phyloP scores from a whole-genome alignment of 805 yeast genomes.

The Nakazawaea molendinolei region DNA sequence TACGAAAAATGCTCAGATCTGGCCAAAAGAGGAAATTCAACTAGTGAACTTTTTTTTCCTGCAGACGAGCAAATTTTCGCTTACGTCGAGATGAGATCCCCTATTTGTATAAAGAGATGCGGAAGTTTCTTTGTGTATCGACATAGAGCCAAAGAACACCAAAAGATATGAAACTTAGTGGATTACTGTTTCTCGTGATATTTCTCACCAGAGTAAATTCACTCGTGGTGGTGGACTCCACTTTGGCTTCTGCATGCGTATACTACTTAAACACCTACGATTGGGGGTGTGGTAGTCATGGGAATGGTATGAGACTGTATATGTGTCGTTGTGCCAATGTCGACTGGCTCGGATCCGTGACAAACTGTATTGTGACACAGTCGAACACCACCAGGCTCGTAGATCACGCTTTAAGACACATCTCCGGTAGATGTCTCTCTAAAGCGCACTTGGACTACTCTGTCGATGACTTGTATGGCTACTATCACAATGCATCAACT shows the following conservation, averaged over 20 bases:
- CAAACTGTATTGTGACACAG: conserved; percentile 32
- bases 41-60: too few relatives aligned
- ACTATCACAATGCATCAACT: conserved; percentile 28
- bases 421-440: conserved; percentile 27
- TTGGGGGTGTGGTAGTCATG: conserved; percentile 36
- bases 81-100: too few relatives aligned
- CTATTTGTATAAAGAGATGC: too few relatives aligned
- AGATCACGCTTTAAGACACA: conserved; percentile 34
- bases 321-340: conserved; percentile 34
- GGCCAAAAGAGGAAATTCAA: too few relatives aligned
- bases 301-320: conserved; percentile 21
- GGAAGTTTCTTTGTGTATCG: too few relatives aligned
- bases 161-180: neutral
- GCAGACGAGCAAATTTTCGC: too few relatives aligned
- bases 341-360: conserved; percentile 38
- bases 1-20: too few relatives aligned
- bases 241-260: conserved; percentile 33
- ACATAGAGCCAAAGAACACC: too few relatives aligned
- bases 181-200: neutral
- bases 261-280: conserved; percentile 31
- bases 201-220: neutral
- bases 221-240: conserved; percentile 24
- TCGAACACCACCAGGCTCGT: conserved; percentile 23
- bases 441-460: conserved; percentile 29
- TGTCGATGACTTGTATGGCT: conserved; percentile 24